Conservation (phyloP, 2,329 filamentous ascomycete genomes). For the Phaeophleospora eucalypticola region DNA sequence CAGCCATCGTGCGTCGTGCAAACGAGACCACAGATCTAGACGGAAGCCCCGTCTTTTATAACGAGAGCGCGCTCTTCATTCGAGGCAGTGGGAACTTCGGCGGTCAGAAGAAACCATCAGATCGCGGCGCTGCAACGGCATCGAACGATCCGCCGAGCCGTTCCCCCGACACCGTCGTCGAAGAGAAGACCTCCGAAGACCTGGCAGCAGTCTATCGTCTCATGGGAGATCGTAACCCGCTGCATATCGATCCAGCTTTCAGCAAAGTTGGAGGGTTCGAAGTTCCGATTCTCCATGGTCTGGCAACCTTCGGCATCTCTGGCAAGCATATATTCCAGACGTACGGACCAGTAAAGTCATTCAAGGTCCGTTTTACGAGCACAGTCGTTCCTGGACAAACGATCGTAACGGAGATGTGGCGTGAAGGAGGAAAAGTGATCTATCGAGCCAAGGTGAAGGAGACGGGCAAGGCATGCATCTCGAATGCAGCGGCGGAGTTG, state of each 20-base stretch:
- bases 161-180: slow-evolving; percentile 74
- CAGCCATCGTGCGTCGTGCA: slow-evolving; percentile 75
- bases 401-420: slow-evolving; percentile 90
- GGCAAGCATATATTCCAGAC: slow-evolving; percentile 83
- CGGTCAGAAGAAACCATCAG: slow-evolving; percentile 69
- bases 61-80: slow-evolving; percentile 89
- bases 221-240: slow-evolving; percentile 90
- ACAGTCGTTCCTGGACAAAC: slow-evolving; percentile 82
- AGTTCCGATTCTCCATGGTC: slow-evolving; percentile 85
- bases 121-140: slow-evolving; percentile 76
- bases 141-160: slow-evolving; percentile 75
- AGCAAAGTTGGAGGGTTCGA: slow-evolving; percentile 94
- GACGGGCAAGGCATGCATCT: slow-evolving; percentile 83
- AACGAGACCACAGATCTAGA: slow-evolving; percentile 77
- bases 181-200: slow-evolving; percentile 81
- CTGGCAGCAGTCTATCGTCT: slow-evolving; percentile 91
- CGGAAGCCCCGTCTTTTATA: slow-evolving; percentile 92
- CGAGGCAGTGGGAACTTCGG: slow-evolving; percentile 86
- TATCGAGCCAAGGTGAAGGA: slow-evolving; percentile 89
- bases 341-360: slow-evolving; percentile 79
- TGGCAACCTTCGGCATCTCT: slow-evolving; percentile 91
- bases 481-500: slow-evolving; percentile 70
- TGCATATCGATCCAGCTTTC: slow-evolving; percentile 92
- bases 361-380: slow-evolving; percentile 87
- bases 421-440: slow-evolving; percentile 67